Evolutionary conservation across 2,329 filamentous ascomycete genomes (phyloP).

Genomic region (Phoma sp.): DNA sequence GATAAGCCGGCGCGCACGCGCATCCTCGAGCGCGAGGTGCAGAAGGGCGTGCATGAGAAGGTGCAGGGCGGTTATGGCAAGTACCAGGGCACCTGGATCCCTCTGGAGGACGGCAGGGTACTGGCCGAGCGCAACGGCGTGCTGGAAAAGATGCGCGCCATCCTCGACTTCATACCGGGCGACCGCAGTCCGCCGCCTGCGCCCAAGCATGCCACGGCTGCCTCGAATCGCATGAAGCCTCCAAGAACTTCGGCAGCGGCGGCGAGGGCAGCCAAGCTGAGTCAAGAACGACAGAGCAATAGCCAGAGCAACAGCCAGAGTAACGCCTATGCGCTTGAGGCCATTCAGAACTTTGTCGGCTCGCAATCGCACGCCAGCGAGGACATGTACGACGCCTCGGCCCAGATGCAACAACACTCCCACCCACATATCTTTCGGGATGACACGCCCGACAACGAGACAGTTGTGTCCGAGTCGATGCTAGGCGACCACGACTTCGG

Average conservation of each 20-base stretch:
- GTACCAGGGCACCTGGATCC: slow-evolving; percentile 99
- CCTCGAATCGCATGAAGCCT: slow-evolving; percentile 77
- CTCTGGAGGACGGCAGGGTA: slow-evolving; percentile 77
- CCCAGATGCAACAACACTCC: slow-evolving; percentile 48
- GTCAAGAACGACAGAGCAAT: slow-evolving; percentile 31
- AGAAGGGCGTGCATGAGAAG: slow-evolving; percentile 96
- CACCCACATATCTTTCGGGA: slow-evolving; percentile 67
- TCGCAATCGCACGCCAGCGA: slow-evolving; percentile 50
- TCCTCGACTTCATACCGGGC: slow-evolving; percentile 88
- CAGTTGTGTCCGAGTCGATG: slow-evolving; percentile 82
- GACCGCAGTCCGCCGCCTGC: slow-evolving; percentile 89
- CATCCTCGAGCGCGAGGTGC: slow-evolving; percentile 94
- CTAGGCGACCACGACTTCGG: slow-evolving; percentile 82
- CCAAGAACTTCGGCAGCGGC: slow-evolving; percentile 70
- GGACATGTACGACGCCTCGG: slow-evolving; percentile 69
- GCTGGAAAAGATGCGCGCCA: slow-evolving; percentile 79
- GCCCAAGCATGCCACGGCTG: slow-evolving; percentile 79
- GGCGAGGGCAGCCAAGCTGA: slow-evolving; percentile 45
- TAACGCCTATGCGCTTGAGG: slow-evolving; percentile 35
- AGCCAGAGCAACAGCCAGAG: slow-evolving; percentile 8
- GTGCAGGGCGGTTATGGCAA: slow-evolving; percentile 98
- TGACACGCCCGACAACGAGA: slow-evolving; percentile 82
- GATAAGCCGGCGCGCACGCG: slow-evolving; percentile 95
- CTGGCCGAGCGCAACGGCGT: slow-evolving; percentile 88
- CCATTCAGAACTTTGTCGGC: slow-evolving; percentile 25